These are phyloP conservation scores for Brassica balearica DNA, from an alignment of 441 rosid genomes.

Conservation along the genomic window DNA sequence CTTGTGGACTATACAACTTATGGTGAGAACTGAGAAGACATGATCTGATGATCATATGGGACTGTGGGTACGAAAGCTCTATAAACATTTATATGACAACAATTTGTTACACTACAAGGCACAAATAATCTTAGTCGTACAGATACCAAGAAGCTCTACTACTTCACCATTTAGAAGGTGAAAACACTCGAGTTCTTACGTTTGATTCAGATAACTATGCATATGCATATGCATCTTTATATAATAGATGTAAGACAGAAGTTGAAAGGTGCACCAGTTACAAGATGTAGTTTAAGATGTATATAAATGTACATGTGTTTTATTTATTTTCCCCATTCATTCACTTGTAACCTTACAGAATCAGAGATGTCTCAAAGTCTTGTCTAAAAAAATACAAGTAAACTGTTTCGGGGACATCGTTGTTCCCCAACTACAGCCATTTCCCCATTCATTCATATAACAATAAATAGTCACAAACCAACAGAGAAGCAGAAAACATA, in stretches of 20 bases:
- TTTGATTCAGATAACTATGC: too few relatives aligned
- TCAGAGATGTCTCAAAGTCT: too few relatives aligned
- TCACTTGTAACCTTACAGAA: not conserved
- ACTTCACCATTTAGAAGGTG: too few relatives aligned
- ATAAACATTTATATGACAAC: not conserved
- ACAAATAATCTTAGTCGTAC: not conserved
- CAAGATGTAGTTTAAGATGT: too few relatives aligned
- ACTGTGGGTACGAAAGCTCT: not conserved
- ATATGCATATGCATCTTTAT: too few relatives aligned
- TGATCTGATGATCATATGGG: not conserved
- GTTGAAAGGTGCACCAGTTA: too few relatives aligned
- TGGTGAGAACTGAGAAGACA: not conserved
- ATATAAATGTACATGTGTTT: too few relatives aligned
- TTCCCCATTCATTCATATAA: not conserved
- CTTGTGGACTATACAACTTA: not conserved
- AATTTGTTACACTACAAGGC: not conserved
- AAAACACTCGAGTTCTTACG: too few relatives aligned
- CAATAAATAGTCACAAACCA: conserved; percentile 19
- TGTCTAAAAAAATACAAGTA: not conserved
- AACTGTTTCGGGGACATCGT: not conserved
- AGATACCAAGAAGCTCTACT: not conserved
- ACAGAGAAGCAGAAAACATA: conserved; percentile 1
- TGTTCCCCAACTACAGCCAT: conserved; percentile 9
- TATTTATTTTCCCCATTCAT: too few relatives aligned
- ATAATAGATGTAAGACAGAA: too few relatives aligned